phyloP scores from a whole-genome alignment of 768 basidiomycete genomes.

The Termitomyces sp. region DNA sequence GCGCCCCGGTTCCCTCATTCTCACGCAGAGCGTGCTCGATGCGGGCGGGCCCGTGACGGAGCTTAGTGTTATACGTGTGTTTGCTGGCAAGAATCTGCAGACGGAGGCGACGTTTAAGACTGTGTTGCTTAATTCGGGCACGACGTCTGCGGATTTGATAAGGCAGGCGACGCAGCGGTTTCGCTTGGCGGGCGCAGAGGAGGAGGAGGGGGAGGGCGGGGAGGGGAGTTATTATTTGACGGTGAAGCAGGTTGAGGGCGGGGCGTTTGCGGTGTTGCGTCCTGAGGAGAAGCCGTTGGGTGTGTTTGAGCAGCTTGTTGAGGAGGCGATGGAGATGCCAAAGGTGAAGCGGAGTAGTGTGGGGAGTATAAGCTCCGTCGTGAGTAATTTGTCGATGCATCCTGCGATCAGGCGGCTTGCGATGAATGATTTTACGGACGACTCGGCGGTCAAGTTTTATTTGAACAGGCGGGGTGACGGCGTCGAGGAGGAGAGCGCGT shows the following conservation, averaged over 20 bases:
- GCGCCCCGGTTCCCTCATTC: conserved; percentile 74
- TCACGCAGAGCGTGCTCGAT: conserved; percentile 38
- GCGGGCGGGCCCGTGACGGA: conserved; percentile 66
- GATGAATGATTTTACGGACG: conserved; percentile 98
- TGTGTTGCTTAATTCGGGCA: conserved; percentile 83
- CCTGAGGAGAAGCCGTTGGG: conserved; percentile 77
- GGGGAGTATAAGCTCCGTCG: conserved; percentile 90
- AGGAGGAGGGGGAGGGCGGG: conserved; percentile 33
- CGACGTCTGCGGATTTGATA: conserved; percentile 79
- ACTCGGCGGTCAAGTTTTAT: conserved; percentile 96
- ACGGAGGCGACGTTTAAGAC: conserved; percentile 99
- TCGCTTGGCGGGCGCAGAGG: conserved; percentile 37
- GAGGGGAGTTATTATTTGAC: conserved; percentile 80
- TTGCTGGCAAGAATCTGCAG: conserved; percentile 86
- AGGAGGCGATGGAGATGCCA: conserved; percentile 74
- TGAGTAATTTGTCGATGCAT: conserved; percentile 89
- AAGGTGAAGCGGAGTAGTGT: conserved; percentile 92
- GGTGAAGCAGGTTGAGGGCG: conserved; percentile 89
- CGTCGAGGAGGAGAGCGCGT: conserved; percentile 33
- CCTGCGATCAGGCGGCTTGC: conserved; percentile 91
- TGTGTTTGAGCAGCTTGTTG: conserved; percentile 82
- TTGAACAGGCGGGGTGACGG: conserved; percentile 59
- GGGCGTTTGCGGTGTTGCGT: conserved; percentile 69
- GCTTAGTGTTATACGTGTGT: conserved; percentile 92
- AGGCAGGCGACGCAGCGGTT: conserved; percentile 94